Conservation (phyloP, 2,329 filamentous ascomycete species). For the Ophiostoma ulmi region DNA sequence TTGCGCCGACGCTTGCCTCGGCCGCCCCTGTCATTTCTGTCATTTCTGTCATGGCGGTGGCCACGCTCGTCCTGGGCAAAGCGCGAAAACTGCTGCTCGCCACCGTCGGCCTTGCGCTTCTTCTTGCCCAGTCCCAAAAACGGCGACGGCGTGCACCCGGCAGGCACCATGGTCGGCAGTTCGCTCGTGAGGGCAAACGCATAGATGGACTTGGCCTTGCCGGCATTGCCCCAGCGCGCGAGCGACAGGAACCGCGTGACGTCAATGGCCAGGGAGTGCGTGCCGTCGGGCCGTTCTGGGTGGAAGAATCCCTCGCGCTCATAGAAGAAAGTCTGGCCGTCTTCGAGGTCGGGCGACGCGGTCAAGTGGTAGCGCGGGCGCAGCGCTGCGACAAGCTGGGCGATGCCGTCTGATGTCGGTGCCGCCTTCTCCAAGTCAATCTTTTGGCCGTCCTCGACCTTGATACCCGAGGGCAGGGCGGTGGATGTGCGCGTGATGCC, state of each 20-base stretch:
- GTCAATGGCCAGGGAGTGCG: conserved; percentile 45
- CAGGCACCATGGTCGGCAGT: conserved; percentile 55
- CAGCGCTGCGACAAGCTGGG: conserved; percentile 70
- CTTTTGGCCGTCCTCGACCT: conserved; percentile 42
- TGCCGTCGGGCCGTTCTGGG: conserved; percentile 38
- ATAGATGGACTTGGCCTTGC: conserved; percentile 76
- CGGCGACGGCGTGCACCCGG: conserved; percentile 71
- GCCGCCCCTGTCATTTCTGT: conserved; percentile 32
- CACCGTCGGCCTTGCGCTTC: conserved; percentile 32
- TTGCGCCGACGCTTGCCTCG: conserved; percentile 42
- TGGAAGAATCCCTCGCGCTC: conserved; percentile 93
- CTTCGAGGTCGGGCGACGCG: conserved; percentile 44
- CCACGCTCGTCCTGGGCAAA: conserved; percentile 38
- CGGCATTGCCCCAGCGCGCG: conserved; percentile 67
- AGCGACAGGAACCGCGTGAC: conserved; percentile 89
- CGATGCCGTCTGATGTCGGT: conserved; percentile 53
- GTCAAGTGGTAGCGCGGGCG: conserved; percentile 88
- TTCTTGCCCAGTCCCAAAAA: conserved; percentile 40
- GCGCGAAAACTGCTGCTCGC: conserved; percentile 43
- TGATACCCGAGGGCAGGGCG: conserved; percentile 45
- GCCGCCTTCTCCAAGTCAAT: neutral
- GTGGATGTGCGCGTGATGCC: conserved; percentile 65
- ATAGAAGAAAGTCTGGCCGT: conserved; percentile 55
- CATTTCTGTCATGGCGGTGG: conserved; percentile 40
- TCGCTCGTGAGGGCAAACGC: conserved; percentile 69